Conservation (phyloP, 2,329 filamentous ascomycete genomes). For the Diaporthe humulicola region DNA sequence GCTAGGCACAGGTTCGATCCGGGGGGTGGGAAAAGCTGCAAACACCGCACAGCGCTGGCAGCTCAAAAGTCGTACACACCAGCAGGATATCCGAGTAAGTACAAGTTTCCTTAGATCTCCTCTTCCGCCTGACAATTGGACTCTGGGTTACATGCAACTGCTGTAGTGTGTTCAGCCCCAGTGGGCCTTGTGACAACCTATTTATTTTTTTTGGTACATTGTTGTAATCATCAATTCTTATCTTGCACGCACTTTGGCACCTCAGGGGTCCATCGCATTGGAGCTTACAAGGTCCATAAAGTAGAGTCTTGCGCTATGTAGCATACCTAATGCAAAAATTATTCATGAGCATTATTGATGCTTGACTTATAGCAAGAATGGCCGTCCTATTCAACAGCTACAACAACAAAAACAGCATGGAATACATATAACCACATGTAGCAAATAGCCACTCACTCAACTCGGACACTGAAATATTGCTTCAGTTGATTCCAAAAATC, state of each 20-base stretch:
- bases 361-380: too few species aligned
- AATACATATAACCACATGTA: too few species aligned
- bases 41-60: background rate
- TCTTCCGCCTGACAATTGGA: background rate
- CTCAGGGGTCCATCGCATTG: background rate
- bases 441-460: too few species aligned
- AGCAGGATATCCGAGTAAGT: background rate
- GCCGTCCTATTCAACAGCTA: too few species aligned
- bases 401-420: too few species aligned
- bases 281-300: background rate
- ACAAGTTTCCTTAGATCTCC: background rate
- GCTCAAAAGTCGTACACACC: background rate
- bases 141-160: background rate
- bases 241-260: background rate
- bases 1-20: background rate
- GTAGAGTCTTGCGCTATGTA: too few species aligned
- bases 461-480: too few species aligned
- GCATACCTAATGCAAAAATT: too few species aligned
- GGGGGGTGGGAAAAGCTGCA: background rate
- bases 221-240: background rate
- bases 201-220: background rate
- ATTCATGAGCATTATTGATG: too few species aligned
- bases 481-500: too few species aligned
- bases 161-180: background rate
- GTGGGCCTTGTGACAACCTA: background rate